Base-by-base conservation (phyloP, 192 early-diverging fungal species). In the Coemansia sp. region DNA sequence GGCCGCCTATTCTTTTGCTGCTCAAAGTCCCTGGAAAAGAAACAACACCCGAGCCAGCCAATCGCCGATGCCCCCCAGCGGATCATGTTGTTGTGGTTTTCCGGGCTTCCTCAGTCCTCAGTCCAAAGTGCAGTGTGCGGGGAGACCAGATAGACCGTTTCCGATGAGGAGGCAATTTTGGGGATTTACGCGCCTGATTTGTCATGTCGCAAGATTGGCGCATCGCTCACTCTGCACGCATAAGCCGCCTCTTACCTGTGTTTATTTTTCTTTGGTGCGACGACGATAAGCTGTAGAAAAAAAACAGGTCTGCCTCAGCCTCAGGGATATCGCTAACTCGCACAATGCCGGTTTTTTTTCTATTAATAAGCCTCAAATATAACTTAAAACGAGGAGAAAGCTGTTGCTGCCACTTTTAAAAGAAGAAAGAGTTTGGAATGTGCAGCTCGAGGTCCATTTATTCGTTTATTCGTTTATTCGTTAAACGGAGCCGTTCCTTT, bases 141-240 rank as follows among this genome's bases (percentile, higher is more conserved):
- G 24, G 27, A 29, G 53, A 54, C 53, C 53, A 31, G 53, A 10
- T 54, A 31, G 53, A 54, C 53, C 53, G 32, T 54, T 54, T 54
- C 53, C 53, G 31, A 35, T 38, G 53, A 54, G 23, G 27, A 49
- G 35, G 33, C 31, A 54, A 54, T 31, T 35, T 54, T 19, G 32
- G 53, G 32, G 53, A 54, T 54, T 54, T 54, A 31, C 53, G 31
- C 31, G 53, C 22, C 51, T 32, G n/a, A 19, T 35, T 53, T 53
- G 51, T 19, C 19, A 28, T 27, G 51, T 53, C 14, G 24, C 35
- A 40, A 5, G 35, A 40, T 3, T 16, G 35, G 51, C 18, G 16
- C 19, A 53, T 33, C 27, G 18, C 28, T 53, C 18, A 28, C 32
- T 52, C 29, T 31, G n/a, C 50, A 31, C 24, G 35, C 35, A 40